A percentile compares a stretch with the other conserved stretches of the same genome.
phyloP scores from a whole-genome alignment of 768 basidiomycete genomes.

The Suillus subaureus region DNA sequence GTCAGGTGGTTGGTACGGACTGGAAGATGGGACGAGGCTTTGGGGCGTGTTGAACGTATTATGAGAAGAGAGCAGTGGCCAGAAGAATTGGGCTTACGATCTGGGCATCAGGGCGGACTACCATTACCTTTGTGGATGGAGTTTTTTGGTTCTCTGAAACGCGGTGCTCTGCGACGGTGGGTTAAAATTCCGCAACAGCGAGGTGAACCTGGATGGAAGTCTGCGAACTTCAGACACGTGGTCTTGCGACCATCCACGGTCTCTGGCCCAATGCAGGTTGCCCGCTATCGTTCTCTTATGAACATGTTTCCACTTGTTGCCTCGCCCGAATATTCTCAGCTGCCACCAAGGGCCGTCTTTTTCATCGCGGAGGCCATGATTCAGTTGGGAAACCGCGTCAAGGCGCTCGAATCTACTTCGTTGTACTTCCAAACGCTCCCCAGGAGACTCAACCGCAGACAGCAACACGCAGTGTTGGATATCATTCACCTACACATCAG shows the following conservation, averaged over 20 bases:
- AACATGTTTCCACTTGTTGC: constrained; percentile 41
- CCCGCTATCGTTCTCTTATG: constrained; percentile 41
- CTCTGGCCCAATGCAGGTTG: constrained; percentile 15
- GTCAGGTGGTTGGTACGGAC: constrained; percentile 58
- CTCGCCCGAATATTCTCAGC: constrained; percentile 33
- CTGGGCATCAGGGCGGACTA: constrained; percentile 20
- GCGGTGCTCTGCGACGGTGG: constrained; percentile 33
- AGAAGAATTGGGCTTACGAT: constrained; percentile 12
- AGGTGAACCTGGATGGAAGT: background rate
- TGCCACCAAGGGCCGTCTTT: constrained; percentile 46
- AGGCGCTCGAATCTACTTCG: constrained; percentile 48
- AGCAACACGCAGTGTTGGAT: constrained; percentile 43
- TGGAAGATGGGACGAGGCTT: constrained; percentile 61
- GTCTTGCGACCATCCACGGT: constrained; percentile 19
- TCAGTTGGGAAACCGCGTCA: constrained; percentile 35
- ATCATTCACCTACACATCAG: constrained; percentile 58
- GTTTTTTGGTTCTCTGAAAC: constrained; percentile 50
- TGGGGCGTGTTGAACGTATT: constrained; percentile 42
- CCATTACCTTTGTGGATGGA: constrained; percentile 63
- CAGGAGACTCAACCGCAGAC: constrained; percentile 35
- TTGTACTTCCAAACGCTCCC: constrained; percentile 56
- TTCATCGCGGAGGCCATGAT: constrained; percentile 51
- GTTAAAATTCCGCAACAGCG: constrained; percentile 2
- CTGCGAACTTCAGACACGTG: background rate
- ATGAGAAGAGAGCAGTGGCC: constrained; percentile 12